Base-by-base conservation (phyloP, 768 basidiomycete species). In the Clathrus columnatus region DNA sequence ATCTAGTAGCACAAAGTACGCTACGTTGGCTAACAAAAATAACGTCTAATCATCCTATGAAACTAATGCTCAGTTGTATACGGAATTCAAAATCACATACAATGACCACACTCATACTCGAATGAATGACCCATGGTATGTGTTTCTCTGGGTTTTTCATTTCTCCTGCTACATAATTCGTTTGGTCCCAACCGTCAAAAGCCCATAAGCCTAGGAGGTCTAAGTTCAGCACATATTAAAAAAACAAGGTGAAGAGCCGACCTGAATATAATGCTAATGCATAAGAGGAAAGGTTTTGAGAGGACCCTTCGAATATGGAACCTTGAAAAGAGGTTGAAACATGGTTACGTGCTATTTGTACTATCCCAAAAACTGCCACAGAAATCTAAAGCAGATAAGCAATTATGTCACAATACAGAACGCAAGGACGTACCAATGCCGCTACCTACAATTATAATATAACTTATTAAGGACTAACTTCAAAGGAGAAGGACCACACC, bases 101-200 rank as follows among this genome's bases (percentile, higher is more conserved):
- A 48, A 78, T 82, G 48, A 93, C 92, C 36, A 86, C 72, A 2
- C 73, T 67, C 92, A 97, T 94, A 63, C 92, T 95, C n/a, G 76
- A 73, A 66, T 97, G 93, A 43, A 97, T 91, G 1, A 85, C 84
- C 56, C 85, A 75, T 2, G 94, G 94, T 47, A 98, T 85, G 62
- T 93, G 92, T 64, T 81, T 87, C 63, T 85, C 81, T 1, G 90
- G 83, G 57, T 85, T 80, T 52, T 75, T 72, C 72, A 97, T 88
- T 68, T 92, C 92, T 26, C 89, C 94, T 14, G 87, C 89, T 16
- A 97, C 89, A 60, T 87, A 95, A 65, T 91, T 93, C 26, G 80
- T 85, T 69, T 89, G 87, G 63, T 94, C 94, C 93, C 93, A 99
- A 0, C 95, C 95, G 67, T 93, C 93, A 61, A 91, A 93, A 1